Base-by-base conservation (phyloP, 1,284 basidiomycete species). In the Microstroma glucosiphilum region DNA sequence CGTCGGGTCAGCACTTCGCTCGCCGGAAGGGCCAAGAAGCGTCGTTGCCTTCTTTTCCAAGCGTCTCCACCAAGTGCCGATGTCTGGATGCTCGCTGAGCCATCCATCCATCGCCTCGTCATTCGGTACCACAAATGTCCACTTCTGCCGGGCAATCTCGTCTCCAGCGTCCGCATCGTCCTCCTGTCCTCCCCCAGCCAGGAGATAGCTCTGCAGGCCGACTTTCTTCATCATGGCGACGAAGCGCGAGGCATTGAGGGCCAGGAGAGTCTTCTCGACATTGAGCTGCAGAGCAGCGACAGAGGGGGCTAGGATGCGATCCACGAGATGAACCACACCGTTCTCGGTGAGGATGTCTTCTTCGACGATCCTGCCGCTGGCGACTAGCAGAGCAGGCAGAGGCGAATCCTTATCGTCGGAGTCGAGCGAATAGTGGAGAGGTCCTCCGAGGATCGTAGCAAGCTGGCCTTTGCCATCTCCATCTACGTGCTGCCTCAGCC, bases 191-290 rank as follows among this genome's bases (percentile, higher is more conserved):
- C 15, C 21, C 6, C 26, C 21, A 54, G 25, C 92, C 79, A 54
- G 19, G 21, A 54, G 51, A 13, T 88, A 84, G 4, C 84, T 77
- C 25, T 88, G 84, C 13, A 82, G 70, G 26, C 71, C 74, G 6
- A 77, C 80, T 17, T 87, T 87, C 72, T 88, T 84, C 67, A 94
- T 91, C 73, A 96, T 86, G 68, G 92, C 85, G 56, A 98, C 91
- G 78, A 98, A 97, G 37, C 85, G 84, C 0, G 89, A 90, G 77
- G 92, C 96, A 73, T 96, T 91, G 63, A 96, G 84, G 0, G 90
- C 86, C 23, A 94, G 83, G 6, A 96, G 86, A 66, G 87, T 92
- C 80, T 98, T 97, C 82, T 98, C 94, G 6, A 92, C 88, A 1
- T 91, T 94, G 53, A 94, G 82, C 68, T 86, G 83, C 54, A 98